These are phyloP conservation scores for Nephelium lappaceum DNA, from an alignment of 345 rosid genomes.

Conservation along the genomic window DNA sequence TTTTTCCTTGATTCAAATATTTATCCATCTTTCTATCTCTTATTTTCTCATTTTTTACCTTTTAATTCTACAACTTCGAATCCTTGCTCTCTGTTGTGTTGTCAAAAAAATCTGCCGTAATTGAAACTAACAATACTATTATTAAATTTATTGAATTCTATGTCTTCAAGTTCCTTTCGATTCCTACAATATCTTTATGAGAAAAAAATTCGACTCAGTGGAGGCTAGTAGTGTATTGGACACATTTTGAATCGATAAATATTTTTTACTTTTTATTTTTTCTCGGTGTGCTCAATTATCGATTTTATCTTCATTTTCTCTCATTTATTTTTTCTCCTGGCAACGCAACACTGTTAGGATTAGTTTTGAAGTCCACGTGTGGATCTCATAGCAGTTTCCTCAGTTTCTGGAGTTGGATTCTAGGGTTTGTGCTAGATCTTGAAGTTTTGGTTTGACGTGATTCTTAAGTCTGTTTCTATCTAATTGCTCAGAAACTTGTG, in stretches of 20 bases:
- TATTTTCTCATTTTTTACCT: background rate
- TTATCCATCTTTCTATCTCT: background rate
- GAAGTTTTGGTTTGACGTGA: slow-evolving; percentile 14
- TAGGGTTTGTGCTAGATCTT: slow-evolving; percentile 31
- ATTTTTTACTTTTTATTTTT: background rate
- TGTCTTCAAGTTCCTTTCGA: background rate
- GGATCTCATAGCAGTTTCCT: background rate
- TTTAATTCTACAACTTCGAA: background rate
- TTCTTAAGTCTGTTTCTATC: background rate
- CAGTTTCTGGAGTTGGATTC: slow-evolving; percentile 21
- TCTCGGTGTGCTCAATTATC: background rate
- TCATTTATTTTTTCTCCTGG: background rate
- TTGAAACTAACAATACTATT: background rate
- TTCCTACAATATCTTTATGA: background rate
- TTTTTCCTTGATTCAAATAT: background rate
- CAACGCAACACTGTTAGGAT: background rate
- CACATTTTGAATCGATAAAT: background rate
- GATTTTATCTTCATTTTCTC: background rate
- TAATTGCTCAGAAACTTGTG: background rate
- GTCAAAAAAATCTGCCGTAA: background rate
- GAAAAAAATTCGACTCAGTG: slow-evolving; percentile 4
- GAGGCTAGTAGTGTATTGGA: background rate
- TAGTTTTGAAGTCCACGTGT: background rate
- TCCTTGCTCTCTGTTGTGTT: background rate
- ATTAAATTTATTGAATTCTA: background rate